phyloP scores from a whole-genome alignment of 306 rosid species.

The Abrus precatorius region DNA sequence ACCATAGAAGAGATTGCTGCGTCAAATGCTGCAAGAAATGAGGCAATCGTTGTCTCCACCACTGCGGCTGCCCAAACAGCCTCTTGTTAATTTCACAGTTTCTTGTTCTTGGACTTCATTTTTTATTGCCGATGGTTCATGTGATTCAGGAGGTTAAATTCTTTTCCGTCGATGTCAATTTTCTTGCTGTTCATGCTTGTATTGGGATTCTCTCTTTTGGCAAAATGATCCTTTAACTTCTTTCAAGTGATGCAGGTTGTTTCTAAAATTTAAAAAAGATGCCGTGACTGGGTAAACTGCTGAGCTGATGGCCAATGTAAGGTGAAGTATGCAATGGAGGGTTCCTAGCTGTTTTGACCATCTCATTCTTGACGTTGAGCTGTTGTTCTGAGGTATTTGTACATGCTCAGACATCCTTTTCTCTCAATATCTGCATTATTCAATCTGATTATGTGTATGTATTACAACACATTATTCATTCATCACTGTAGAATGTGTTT shows the following conservation, averaged over 20 bases:
- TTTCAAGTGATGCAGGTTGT: slow-evolving; percentile 26
- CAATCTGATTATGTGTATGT: slow-evolving; percentile 48
- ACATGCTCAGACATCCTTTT: slow-evolving; percentile 37
- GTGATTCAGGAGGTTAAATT: slow-evolving; percentile 43
- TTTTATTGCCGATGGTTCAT: slow-evolving; percentile 36
- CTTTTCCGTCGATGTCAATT: slow-evolving; percentile 14
- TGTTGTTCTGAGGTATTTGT: slow-evolving; percentile 47
- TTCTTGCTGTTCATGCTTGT: slow-evolving; percentile 36
- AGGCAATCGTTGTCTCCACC: slow-evolving; percentile 51
- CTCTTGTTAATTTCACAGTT: slow-evolving; percentile 32
- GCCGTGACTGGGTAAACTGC: slow-evolving; percentile 36
- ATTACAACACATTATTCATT: slow-evolving; percentile 37
- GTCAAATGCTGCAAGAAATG: slow-evolving; percentile 55
- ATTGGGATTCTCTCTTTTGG: slow-evolving; percentile 10
- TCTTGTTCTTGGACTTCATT: slow-evolving; percentile 26
- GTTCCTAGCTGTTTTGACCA: slow-evolving; percentile 32
- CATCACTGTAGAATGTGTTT: slow-evolving; percentile 39
- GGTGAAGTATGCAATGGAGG: slow-evolving; percentile 35
- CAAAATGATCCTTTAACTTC: slow-evolving; percentile 6
- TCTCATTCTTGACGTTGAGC: slow-evolving; percentile 40
- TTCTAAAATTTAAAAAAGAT: slow-evolving; percentile 32
- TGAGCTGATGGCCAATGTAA: slow-evolving; percentile 6
- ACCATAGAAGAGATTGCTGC: slow-evolving; percentile 71
- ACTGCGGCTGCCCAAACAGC: slow-evolving; percentile 34
- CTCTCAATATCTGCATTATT: slow-evolving; percentile 34